Base-by-base conservation (phyloP, 129 eudicot genomes). In the Tanacetum coccineum region DNA sequence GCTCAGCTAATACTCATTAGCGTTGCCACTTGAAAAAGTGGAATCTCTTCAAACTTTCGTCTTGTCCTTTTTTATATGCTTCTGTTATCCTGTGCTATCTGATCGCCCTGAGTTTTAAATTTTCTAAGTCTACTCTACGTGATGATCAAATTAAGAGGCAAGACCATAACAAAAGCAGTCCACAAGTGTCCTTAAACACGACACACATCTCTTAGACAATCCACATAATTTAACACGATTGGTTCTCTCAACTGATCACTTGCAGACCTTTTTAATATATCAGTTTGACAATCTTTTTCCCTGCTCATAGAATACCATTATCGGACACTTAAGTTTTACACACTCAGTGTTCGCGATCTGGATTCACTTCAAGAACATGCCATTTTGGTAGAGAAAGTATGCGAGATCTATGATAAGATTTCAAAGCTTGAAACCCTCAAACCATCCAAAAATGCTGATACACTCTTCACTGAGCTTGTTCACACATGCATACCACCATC, bases 381-480 rank as follows among this genome's bases (percentile, higher is more conserved):
- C 39, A 80, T 85, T 47, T 76, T 91, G 45, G 94, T 91, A 0
- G 47, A 76, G 45, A 88, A 81, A 73, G 64, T 91, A 4, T 74
- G 78, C 56, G 68, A 91, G 28, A 66, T 91, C 13, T 91, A 87
- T 69, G 78, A 83, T 67, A 78, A 85, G 44, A 83, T 91, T 74
- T 91, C 97, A 13, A 76, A 47, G n/a, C 83, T 92, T 8, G 83
- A 92, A n/a, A 81, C 75, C 79, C 95, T 92, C 56, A 81, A 82
- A 68, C 96, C 98, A 59, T 88, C 95, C 69, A 59, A 83, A 58
- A 78, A 92, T 74, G 98, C 83, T 77, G 68, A 92, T 95, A 78
- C 74, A 19, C 85, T 92, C 64, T 92, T 92, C 82, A 83, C 96
- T 12, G 51, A 88, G 20, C 83, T 92, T 4, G 96, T 87, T 46